phyloP scores from a whole-genome alignment of 345 rosid species.

The Sisymbrium irio region DNA sequence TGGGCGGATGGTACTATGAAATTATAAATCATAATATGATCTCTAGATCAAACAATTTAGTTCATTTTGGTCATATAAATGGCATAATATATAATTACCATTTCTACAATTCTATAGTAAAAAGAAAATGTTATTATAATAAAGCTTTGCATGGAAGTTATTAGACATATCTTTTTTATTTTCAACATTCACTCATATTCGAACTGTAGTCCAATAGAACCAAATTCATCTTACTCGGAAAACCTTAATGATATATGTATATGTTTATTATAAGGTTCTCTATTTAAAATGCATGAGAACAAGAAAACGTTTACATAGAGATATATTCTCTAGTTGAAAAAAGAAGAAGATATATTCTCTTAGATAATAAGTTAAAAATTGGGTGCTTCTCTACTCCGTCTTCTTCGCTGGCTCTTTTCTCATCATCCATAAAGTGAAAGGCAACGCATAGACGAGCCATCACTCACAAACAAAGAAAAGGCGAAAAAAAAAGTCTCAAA shows the following conservation, averaged over 20 bases:
- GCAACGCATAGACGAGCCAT: conserved; percentile 34
- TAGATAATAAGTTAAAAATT: conserved; percentile 15
- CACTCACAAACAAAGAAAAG: conserved; percentile 34
- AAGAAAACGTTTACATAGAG: neutral
- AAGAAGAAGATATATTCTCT: conserved; percentile 4
- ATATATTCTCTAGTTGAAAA: neutral
- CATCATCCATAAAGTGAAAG: conserved; percentile 41
- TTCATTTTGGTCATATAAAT: neutral
- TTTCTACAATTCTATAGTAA: neutral
- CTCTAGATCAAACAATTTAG: neutral
- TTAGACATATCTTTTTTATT: neutral
- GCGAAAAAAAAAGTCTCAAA: conserved; percentile 22
- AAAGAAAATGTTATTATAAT: neutral
- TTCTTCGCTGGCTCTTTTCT: conserved; percentile 34
- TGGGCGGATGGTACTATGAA: neutral
- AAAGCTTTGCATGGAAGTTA: neutral
- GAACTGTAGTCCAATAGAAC: neutral
- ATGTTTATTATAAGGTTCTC: neutral
- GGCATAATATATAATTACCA: neutral
- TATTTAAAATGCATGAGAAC: neutral
- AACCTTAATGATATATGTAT: neutral
- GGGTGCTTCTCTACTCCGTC: conserved; percentile 33
- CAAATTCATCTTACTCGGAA: neutral
- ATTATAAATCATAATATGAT: neutral
- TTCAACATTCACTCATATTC: neutral